phyloP scores from a whole-genome alignment of 2,329 filamentous ascomycete genomes.

The Penicillium sp. region DNA sequence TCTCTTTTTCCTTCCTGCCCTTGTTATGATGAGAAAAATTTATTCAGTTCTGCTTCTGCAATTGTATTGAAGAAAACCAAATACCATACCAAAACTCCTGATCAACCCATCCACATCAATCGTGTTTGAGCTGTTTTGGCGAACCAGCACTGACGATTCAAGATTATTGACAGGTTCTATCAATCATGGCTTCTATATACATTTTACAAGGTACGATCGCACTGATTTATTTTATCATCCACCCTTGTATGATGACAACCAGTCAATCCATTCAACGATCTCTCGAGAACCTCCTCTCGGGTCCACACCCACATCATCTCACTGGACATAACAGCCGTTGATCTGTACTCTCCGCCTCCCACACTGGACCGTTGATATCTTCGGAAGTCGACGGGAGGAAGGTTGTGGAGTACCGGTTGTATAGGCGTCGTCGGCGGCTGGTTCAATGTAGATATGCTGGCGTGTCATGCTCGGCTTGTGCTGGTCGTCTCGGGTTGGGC shows the following conservation, averaged over 20 bases:
- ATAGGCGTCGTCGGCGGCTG: slow-evolving; percentile 24
- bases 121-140: slow-evolving; percentile 7
- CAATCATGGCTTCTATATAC: too few species aligned
- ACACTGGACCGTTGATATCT: slow-evolving; percentile 40
- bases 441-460: slow-evolving; percentile 14
- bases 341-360: slow-evolving; percentile 34
- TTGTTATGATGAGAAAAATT: slow-evolving; percentile 47
- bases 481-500: slow-evolving; percentile 22
- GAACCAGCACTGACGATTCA: slow-evolving; percentile 16
- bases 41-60: slow-evolving; percentile 60
- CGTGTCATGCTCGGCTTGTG: slow-evolving; percentile 35
- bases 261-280: slow-evolving; percentile 60
- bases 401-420: slow-evolving; percentile 39
- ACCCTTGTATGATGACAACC: slow-evolving; percentile 51
- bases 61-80: slow-evolving; percentile 52
- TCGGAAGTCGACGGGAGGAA: slow-evolving; percentile 32
- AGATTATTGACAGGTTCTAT: slow-evolving; percentile 8
- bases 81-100: slow-evolving; percentile 55
- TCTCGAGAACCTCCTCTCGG: slow-evolving; percentile 38
- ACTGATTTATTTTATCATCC: slow-evolving; percentile 8
- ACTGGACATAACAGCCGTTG: slow-evolving; percentile 18
- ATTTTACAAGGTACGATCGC: slow-evolving; percentile 26
- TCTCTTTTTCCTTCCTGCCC: slow-evolving; percentile 3
- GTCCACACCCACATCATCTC: slow-evolving; percentile 20
- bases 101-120: slow-evolving; percentile 23